Evolutionary conservation across 116 monocot species (phyloP).

Genomic region (Phalaenopsis hybrid): DNA sequence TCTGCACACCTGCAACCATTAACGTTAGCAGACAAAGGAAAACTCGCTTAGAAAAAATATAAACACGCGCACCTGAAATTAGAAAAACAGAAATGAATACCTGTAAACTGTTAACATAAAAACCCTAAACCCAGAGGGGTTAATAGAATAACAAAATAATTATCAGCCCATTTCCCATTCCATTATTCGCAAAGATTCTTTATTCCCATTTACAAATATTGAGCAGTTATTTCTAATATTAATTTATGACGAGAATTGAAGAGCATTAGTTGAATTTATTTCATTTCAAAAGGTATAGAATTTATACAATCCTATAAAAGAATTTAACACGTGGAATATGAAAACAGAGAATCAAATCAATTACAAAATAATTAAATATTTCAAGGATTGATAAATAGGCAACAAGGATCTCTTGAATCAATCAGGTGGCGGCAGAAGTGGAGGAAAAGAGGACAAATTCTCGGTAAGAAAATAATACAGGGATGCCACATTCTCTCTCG

Average conservation of each 20-base stretch:
- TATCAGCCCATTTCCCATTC: background rate
- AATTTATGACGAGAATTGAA: background rate
- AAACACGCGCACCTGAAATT: background rate
- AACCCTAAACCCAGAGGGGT: background rate
- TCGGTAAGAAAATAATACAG: too few species aligned
- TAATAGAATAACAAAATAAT: background rate
- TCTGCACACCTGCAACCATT: slow-evolving; percentile 60
- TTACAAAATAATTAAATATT: too few species aligned
- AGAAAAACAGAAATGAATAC: background rate
- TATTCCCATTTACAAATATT: background rate
- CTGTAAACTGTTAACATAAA: background rate
- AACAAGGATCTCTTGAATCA: too few species aligned
- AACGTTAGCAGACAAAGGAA: background rate
- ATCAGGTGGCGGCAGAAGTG: too few species aligned
- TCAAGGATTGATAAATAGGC: too few species aligned
- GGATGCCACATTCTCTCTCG: too few species aligned
- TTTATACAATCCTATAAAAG: too few species aligned
- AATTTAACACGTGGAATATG: too few species aligned
- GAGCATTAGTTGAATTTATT: too few species aligned
- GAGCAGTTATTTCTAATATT: background rate
- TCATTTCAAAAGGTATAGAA: too few species aligned
- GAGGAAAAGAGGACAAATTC: too few species aligned
- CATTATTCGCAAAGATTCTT: background rate
- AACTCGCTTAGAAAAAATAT: background rate
- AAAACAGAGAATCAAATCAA: too few species aligned